These are phyloP conservation scores for Chlorella sp. DNA, from an alignment of 139 green algal species.

Conservation along the genomic window DNA sequence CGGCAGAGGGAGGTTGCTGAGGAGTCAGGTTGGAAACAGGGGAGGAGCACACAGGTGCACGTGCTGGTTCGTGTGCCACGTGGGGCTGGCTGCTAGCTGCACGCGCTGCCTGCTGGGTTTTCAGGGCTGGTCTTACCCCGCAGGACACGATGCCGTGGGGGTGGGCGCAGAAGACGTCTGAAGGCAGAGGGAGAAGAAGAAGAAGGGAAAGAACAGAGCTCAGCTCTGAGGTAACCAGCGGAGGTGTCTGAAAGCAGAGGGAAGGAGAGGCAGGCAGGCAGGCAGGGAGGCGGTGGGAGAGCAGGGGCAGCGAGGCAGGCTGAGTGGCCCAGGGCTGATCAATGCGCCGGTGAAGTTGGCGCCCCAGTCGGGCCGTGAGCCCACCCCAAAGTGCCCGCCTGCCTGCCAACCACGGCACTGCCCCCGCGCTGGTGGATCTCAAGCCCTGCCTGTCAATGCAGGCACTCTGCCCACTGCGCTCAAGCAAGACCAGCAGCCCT, in stretches of 20 bases:
- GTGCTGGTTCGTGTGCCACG: too few relatives aligned
- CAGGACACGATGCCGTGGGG: slow-evolving; percentile 44
- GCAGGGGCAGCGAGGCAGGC: not conserved
- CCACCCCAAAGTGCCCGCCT: too few relatives aligned
- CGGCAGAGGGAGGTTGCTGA: too few relatives aligned
- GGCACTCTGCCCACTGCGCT: not conserved
- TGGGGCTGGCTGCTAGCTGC: too few relatives aligned
- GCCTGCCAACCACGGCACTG: not conserved
- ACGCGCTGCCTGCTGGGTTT: not conserved
- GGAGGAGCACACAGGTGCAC: not conserved
- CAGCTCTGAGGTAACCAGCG: not conserved
- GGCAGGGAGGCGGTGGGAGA: not conserved
- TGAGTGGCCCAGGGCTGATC: too few relatives aligned
- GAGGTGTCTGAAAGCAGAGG: too few relatives aligned
- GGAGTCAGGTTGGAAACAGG: too few relatives aligned
- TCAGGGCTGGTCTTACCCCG: not conserved
- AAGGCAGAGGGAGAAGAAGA: too few relatives aligned
- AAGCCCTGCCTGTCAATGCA: not conserved
- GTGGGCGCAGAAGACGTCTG: slow-evolving; percentile 45
- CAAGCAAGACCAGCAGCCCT: not conserved
- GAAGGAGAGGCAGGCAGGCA: not conserved
- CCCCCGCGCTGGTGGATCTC: not conserved
- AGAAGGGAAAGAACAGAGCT: too few relatives aligned
- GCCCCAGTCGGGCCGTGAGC: too few relatives aligned
- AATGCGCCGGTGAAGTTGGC: too few relatives aligned